Evolutionary conservation across 2,329 filamentous ascomycete species (phyloP), one percentile per base, ranked within the genome.

Genomic region (Zasmidium citrigriseum): DNA sequence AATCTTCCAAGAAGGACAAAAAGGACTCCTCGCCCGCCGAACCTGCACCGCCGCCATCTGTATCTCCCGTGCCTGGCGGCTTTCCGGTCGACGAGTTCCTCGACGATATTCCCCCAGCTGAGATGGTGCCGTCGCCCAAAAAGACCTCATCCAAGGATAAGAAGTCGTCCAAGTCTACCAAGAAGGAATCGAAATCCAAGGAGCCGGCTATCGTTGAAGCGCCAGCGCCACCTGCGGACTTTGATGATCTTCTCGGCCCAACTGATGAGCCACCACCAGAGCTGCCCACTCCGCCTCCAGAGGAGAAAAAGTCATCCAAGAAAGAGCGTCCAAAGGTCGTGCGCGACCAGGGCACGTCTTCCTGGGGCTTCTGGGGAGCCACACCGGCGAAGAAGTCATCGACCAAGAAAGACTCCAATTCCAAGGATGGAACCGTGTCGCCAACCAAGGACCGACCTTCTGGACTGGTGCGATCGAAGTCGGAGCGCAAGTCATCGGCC

Each of bases 271-370:
- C 21, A 65, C 72, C 11, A 64, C 70, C 52, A 73, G 54, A 74
- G 56, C 76, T 78, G 29, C 80, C 80, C 10, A 82, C 81, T 23
- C 81, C 82, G 50, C 77, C 80, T 9, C 78, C 79, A 10, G 81
- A 63, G 29, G 58, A 83, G 54, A 55, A 68, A 54, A 85, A 83
- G 53, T 72, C 80, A 3, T 81, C 81, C 2, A 90, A 86, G 75
- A 96, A 89, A 72, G 90, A 96, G 63, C 88, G 91, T 14, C 78
- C 89, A 24, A 91, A 88, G 69, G 85, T 92, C 63, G 89, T 86
- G 66, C 89, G 90, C 58, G 87, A 89, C 38, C 82, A 84, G 58
- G 82, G 81, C 34, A 76, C 75, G n/a, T 80, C 73, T 21, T 74
- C 84, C 12, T 95, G 91, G 91, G 88, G 87, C 34, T 86, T 86